Evolutionary conservation across 768 basidiomycete species (phyloP).

Genomic region (Lyophyllum shimeji): DNA sequence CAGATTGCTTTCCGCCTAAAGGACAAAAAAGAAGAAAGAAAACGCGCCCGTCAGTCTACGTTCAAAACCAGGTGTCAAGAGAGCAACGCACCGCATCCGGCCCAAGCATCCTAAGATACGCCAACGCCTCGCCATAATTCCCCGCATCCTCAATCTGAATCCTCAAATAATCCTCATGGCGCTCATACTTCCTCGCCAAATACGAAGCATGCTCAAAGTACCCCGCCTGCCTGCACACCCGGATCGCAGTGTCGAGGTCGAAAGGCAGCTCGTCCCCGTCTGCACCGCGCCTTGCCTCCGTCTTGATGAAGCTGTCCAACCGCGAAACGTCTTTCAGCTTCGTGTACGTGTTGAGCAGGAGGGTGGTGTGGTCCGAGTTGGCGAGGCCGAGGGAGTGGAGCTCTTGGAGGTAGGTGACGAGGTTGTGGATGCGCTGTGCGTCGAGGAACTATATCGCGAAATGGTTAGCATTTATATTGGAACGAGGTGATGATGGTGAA

Average conservation of each 20-base stretch:
- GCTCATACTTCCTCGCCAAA: constrained; percentile 86
- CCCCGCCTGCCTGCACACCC: constrained; percentile 94
- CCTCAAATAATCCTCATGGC: constrained; percentile 90
- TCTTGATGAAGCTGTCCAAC: constrained; percentile 90
- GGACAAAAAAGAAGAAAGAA: no score
- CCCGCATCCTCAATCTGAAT: constrained; percentile 94
- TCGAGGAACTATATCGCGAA: constrained; percentile 79
- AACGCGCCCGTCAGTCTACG: no score
- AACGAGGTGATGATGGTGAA: not conserved
- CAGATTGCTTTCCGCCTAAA: constrained; percentile 81
- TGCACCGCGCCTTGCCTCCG: constrained; percentile 61
- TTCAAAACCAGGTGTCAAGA: no score
- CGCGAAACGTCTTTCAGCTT: constrained; percentile 91
- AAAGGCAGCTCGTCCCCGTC: constrained; percentile 80
- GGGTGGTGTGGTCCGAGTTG: constrained; percentile 94
- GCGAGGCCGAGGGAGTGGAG: constrained; percentile 87
- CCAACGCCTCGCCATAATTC: constrained; percentile 77
- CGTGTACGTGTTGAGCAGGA: constrained; percentile 95
- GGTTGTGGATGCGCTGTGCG: constrained; percentile 92
- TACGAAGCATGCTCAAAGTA: constrained; percentile 96
- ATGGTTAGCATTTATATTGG: no score
- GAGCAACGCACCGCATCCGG: constrained; percentile 65
- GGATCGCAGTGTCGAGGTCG: constrained; percentile 94
- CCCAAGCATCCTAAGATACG: constrained; percentile 77
- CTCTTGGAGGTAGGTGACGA: constrained; percentile 95